These are phyloP conservation scores for Lachancea quebecensis DNA, from an alignment of 805 yeast genomes.

Conservation along the genomic window DNA sequence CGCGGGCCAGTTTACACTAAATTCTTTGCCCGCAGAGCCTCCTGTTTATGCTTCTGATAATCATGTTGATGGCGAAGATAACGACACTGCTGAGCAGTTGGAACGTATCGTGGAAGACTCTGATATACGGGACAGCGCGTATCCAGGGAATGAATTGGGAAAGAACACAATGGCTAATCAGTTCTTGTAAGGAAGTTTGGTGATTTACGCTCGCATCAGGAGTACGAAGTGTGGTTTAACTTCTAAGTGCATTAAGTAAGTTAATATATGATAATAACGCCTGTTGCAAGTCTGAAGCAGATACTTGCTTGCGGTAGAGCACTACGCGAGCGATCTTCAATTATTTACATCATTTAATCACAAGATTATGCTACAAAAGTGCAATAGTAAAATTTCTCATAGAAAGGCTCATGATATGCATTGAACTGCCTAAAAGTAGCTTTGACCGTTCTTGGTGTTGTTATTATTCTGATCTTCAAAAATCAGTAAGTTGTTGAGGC, in stretches of 20 bases:
- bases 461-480: constrained; percentile 6
- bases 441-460: constrained; percentile 5
- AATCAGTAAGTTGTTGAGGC: constrained; percentile 5
- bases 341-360: neutral
- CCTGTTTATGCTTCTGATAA: constrained; percentile 32
- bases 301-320: too few species aligned
- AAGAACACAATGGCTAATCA: constrained; percentile 11
- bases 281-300: neutral
- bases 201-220: neutral
- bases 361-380: constrained; percentile 3
- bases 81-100: constrained; percentile 1
- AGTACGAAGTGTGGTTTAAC: neutral
- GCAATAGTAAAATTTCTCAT: neutral
- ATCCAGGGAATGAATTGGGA: constrained; percentile 3
- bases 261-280: neutral
- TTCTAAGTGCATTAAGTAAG: neutral
- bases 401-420: neutral
- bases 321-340: too few species aligned
- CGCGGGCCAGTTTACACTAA: constrained; percentile 30
- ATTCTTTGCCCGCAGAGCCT: constrained; percentile 33
- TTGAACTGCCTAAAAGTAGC: constrained; percentile 3
- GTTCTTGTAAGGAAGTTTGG: constrained; percentile 5
- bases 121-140: neutral
- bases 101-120: constrained; percentile 1
- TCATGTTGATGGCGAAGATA: constrained; percentile 1